Evolutionary conservation across 2,329 filamentous ascomycete species (phyloP).

Genomic region (Ascochyta clinopodiicola): DNA sequence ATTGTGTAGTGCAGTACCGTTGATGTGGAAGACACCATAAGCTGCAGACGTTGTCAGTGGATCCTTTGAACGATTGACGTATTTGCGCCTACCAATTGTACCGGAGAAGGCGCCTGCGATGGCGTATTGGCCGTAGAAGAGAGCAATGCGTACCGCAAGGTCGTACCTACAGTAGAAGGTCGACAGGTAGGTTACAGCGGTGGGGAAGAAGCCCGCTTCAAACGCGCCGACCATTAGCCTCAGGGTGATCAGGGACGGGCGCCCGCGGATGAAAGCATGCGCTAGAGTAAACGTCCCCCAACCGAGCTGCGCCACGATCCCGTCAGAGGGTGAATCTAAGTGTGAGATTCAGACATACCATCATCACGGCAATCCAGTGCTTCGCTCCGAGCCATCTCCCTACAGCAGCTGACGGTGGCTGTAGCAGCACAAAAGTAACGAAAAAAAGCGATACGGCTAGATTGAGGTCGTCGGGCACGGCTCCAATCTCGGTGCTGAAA

Average conservation of each 20-base stretch:
- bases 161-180: slow-evolving; percentile 56
- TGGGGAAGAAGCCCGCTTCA: slow-evolving; percentile 64
- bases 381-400: slow-evolving; percentile 31
- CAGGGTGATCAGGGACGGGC: slow-evolving; percentile 26
- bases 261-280: slow-evolving; percentile 31
- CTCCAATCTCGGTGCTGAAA: slow-evolving; percentile 31
- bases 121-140: slow-evolving; percentile 54
- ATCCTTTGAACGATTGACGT: background rate
- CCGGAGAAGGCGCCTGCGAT: slow-evolving; percentile 53
- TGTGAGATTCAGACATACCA: slow-evolving; percentile 14
- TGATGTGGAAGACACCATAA: slow-evolving; percentile 57
- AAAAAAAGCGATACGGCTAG: slow-evolving; percentile 36
- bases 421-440: slow-evolving; percentile 31
- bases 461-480: slow-evolving; percentile 32
- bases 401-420: slow-evolving; percentile 28
- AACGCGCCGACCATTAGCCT: slow-evolving; percentile 47
- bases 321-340: background rate
- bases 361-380: slow-evolving; percentile 28
- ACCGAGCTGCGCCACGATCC: slow-evolving; percentile 20
- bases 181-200: slow-evolving; percentile 61
- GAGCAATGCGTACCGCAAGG: slow-evolving; percentile 53
- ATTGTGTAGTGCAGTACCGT: slow-evolving; percentile 51
- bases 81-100: slow-evolving; percentile 35
- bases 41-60: slow-evolving; percentile 18
- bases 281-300: slow-evolving; percentile 34